phyloP scores from a whole-genome alignment of 2,329 filamentous ascomycete species.

The Nothophaeocryptopus gaeumannii region DNA sequence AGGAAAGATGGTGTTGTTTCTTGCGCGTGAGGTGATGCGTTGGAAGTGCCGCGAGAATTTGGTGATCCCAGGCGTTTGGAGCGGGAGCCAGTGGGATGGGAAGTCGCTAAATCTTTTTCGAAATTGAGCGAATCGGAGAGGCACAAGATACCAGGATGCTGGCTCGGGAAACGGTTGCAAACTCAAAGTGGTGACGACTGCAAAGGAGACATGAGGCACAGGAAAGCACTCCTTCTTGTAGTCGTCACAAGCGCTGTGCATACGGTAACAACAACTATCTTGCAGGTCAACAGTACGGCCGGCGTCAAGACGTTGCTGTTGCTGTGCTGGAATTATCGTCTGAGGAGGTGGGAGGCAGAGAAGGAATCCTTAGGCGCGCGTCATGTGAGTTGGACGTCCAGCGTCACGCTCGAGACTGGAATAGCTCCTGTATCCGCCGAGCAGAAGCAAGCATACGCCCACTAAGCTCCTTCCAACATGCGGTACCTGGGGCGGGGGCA shows the following conservation, averaged over 20 bases:
- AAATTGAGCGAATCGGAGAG: slow-evolving; percentile 7
- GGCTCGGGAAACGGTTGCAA: slow-evolving; percentile 4
- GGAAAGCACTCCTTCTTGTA: slow-evolving; percentile 9
- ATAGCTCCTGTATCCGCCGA: slow-evolving; percentile 7
- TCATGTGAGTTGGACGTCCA: slow-evolving; percentile 4
- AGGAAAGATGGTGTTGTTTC: slow-evolving; percentile 7
- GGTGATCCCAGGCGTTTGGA: not conserved
- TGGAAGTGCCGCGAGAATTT: not conserved
- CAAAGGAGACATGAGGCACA: slow-evolving; percentile 15
- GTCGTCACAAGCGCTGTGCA: slow-evolving; percentile 13
- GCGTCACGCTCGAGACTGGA: slow-evolving; percentile 12
- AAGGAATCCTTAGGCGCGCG: slow-evolving; percentile 6
- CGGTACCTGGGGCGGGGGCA: slow-evolving; percentile 9
- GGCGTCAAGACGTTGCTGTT: slow-evolving; percentile 8
- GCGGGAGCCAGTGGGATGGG: slow-evolving; percentile 9
- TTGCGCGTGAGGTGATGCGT: slow-evolving; percentile 2
- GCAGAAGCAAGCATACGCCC: slow-evolving; percentile 8
- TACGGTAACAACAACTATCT: not conserved
- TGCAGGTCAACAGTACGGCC: slow-evolving; percentile 1
- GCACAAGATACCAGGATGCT: slow-evolving; percentile 6
- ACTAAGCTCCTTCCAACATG: slow-evolving; percentile 4
- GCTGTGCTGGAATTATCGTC: not conserved
- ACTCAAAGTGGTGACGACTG: slow-evolving; percentile 6
- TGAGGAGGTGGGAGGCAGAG: not conserved
- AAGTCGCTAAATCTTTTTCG: slow-evolving; percentile 5